Evolutionary conservation across 1,284 basidiomycete species (phyloP), one percentile per base, ranked within the genome.

Genomic region (Malassezia nana): DNA sequence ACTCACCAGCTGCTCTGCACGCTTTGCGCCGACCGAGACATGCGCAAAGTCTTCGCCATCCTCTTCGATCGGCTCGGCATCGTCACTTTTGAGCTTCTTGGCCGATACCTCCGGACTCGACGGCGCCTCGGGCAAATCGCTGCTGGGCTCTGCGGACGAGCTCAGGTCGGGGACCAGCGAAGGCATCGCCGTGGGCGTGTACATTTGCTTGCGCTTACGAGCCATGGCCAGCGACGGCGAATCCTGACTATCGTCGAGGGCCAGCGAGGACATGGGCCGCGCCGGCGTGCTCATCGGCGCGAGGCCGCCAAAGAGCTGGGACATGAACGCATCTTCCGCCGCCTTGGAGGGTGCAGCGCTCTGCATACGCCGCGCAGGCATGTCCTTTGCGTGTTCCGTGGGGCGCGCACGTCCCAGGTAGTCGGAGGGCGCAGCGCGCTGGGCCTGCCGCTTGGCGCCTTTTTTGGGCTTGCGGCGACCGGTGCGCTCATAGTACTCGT

Each of bases 261-360:
- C 40, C 24, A 49, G 28, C n/a, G 24, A 30, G 28, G 31, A 18
- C 24, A 28, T 24, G 3, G 46, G 58, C 51, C 38, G 54, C 46
- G n/a, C 47, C 50, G 35, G 58, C 46, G 41, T 56, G 46, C 28
- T 62, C 59, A 29, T 64, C 60, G 28, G 41, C 15, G 20, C 44
- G 15, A 74, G 63, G 20, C 64, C 66, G 43, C 64, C 67, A 52
- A 74, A 62, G 33, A 74, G 56, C 22, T 55, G 48, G 22, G 61
- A 59, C 71, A 74, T 74, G 47, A 74, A 74, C 58, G 70, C 70
- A 25, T 66, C 68, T 33, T 74, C 71, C 43, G 70, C 63, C 52
- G 68, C 67, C 16, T 61, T 57, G 29, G n/a, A 64, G 47, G 42
- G 63, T 61, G 15, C 58, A 60, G 30, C 65, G 46, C 32, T 51